Evolutionary conservation across 1,284 basidiomycete species (phyloP).

Genomic region (Papiliotrema flavescens): DNA sequence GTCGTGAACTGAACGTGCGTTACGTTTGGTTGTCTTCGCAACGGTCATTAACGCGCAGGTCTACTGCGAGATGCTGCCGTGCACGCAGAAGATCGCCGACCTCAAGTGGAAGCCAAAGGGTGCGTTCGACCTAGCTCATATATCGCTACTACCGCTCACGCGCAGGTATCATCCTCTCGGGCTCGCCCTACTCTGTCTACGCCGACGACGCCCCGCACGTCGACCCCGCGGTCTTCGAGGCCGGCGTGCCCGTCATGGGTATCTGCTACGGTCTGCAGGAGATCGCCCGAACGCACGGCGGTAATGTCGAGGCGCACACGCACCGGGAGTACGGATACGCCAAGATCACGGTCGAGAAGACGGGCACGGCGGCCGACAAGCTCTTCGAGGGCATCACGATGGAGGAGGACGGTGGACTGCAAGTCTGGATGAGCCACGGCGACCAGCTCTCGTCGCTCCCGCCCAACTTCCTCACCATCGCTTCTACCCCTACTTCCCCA

Average conservation of each 20-base stretch:
- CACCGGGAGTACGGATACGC: constrained; percentile 96
- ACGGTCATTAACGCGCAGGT: constrained; percentile 51
- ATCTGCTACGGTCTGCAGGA: constrained; percentile 99
- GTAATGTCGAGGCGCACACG: constrained; percentile 81
- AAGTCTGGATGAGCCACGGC: constrained; percentile 99
- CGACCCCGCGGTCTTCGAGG: constrained; percentile 88
- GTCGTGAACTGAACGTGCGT: constrained; percentile 80
- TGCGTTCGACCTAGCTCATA: constrained; percentile 36
- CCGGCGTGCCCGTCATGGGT: constrained; percentile 88
- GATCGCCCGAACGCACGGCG: constrained; percentile 86
- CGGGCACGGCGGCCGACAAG: constrained; percentile 65
- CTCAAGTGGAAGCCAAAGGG: constrained; percentile 94
- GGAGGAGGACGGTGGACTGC: constrained; percentile 36
- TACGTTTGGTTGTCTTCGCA: not conserved
- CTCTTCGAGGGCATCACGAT: constrained; percentile 77
- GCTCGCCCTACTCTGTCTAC: constrained; percentile 98
- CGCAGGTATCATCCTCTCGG: constrained; percentile 91
- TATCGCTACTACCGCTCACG: not conserved
- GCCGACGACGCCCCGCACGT: constrained; percentile 89
- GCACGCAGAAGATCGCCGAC: constrained; percentile 87
- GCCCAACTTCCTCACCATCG: constrained; percentile 81
- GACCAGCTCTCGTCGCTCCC: constrained; percentile 86
- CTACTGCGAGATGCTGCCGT: constrained; percentile 97
- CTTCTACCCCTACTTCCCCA: constrained; percentile 80
- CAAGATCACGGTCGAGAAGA: constrained; percentile 69